Evolutionary conservation across 371 early-diverging fungal genomes (phyloP).

Genomic region (Mortierella sp.): DNA sequence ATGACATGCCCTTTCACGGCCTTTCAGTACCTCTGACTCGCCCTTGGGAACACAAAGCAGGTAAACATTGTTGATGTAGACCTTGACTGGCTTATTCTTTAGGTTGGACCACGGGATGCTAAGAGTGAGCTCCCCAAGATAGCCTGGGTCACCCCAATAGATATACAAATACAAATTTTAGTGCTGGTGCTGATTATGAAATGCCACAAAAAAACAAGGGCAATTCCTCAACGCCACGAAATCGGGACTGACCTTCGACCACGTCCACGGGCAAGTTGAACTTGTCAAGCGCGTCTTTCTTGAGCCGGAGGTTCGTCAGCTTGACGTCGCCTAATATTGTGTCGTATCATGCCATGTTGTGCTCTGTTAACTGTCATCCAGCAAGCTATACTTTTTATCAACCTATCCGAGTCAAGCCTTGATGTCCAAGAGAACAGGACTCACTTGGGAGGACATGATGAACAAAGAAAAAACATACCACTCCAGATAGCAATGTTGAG

Average conservation of each 20-base stretch:
- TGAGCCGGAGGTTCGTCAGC: conserved; percentile 88
- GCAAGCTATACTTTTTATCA: too few species aligned
- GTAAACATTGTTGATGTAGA: conserved; percentile 90
- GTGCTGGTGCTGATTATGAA: neutral
- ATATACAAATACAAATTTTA: neutral
- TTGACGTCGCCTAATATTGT: conserved; percentile 88
- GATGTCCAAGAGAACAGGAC: too few species aligned
- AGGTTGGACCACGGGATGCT: conserved; percentile 98
- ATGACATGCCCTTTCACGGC: neutral
- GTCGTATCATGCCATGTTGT: neutral
- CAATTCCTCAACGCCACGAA: too few species aligned
- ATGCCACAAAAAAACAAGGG: neutral
- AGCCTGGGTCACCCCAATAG: conserved; percentile 65
- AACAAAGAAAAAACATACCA: conserved; percentile 66
- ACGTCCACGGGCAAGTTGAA: conserved; percentile 95
- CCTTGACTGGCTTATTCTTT: conserved; percentile 91
- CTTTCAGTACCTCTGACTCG: conserved; percentile 68
- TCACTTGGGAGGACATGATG: neutral
- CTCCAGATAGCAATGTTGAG: conserved; percentile 97
- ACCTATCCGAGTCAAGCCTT: too few species aligned
- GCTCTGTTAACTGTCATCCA: too few species aligned
- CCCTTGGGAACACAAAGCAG: conserved; percentile 88
- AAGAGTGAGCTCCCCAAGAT: conserved; percentile 91
- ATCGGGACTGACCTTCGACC: conserved; percentile 80
- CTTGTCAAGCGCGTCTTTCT: conserved; percentile 93